These are phyloP conservation scores for Melampsora abietis-canadensis DNA, from an alignment of 1,284 basidiomycete species.

Conservation along the genomic window DNA sequence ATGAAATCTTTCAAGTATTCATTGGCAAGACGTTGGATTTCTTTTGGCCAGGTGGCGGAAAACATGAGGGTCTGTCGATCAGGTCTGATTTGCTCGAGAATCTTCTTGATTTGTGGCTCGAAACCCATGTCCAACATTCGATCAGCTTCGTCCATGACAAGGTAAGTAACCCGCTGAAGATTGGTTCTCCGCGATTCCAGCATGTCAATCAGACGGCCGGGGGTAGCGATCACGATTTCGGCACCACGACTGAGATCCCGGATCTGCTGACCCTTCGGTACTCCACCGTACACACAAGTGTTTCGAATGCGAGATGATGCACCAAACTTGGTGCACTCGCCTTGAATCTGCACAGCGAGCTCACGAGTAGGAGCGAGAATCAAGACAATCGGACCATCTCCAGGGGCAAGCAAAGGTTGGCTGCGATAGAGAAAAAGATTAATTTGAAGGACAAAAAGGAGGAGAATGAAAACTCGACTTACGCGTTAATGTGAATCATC, in stretches of 20 bases:
- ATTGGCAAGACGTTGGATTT: conserved; percentile 93
- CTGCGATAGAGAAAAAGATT: conserved; percentile 54
- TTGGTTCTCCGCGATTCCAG: conserved; percentile 94
- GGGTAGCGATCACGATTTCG: conserved; percentile 91
- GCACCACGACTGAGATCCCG: conserved; percentile 94
- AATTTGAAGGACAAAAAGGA: not conserved
- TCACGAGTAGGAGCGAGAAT: conserved; percentile 97
- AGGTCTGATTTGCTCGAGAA: conserved; percentile 69
- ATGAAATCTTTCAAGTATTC: conserved; percentile 95
- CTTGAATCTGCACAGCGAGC: conserved; percentile 96
- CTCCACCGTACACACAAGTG: conserved; percentile 96
- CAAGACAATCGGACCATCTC: conserved; percentile 94
- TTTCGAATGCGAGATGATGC: conserved; percentile 94
- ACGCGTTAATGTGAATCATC: conserved; percentile 99
- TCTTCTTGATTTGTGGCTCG: conserved; percentile 98
- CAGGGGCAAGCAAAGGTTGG: conserved; percentile 86
- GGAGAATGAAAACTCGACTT: conserved; percentile 52
- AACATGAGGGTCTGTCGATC: conserved; percentile 61
- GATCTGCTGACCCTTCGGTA: conserved; percentile 96
- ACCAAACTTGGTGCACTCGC: conserved; percentile 97
- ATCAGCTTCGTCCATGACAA: conserved; percentile 99
- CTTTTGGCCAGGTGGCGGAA: conserved; percentile 99
- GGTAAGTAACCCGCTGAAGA: conserved; percentile 88
- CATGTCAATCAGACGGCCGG: conserved; percentile 88
- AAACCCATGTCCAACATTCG: conserved; percentile 63